Percentiles rank a stretch among this genome's conserved stretches.
Evolutionary conservation across 805 yeast genomes (phyloP).

Genomic region (Spathaspora girioi): DNA sequence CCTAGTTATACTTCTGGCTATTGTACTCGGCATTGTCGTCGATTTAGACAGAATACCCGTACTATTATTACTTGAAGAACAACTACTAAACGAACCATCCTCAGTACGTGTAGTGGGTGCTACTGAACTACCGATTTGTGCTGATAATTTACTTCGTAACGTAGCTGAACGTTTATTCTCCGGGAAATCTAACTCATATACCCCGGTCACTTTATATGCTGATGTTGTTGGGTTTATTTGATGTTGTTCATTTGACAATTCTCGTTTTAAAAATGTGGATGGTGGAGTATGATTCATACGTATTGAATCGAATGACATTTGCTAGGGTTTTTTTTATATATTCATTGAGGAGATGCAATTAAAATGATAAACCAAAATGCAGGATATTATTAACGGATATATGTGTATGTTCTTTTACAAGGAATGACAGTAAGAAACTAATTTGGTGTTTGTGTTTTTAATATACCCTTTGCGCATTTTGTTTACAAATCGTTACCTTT

Average conservation of each 20-base stretch:
- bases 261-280: background rate
- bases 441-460: background rate
- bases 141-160: constrained; percentile 28
- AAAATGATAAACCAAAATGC: background rate
- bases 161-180: constrained; percentile 14
- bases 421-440: background rate
- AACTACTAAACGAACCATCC: background rate
- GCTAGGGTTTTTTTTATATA: constrained; percentile 34
- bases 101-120: background rate
- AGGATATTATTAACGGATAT: background rate
- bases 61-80: background rate
- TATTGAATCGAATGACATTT: background rate
- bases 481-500: background rate
- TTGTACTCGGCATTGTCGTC: background rate
- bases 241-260: background rate
- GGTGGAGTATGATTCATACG: background rate
- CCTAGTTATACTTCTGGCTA: background rate
- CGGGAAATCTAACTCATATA: constrained; percentile 31
- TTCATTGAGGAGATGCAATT: constrained; percentile 27
- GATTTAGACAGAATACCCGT: background rate
- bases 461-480: background rate
- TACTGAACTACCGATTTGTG: constrained; percentile 14
- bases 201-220: constrained; percentile 20
- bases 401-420: background rate
- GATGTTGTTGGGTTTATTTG: background rate